A percentile compares a stretch with the other conserved stretches of the same genome.
phyloP scores from a whole-genome alignment of 2,329 filamentous ascomycete genomes.

The Lithohypha guttulata region DNA sequence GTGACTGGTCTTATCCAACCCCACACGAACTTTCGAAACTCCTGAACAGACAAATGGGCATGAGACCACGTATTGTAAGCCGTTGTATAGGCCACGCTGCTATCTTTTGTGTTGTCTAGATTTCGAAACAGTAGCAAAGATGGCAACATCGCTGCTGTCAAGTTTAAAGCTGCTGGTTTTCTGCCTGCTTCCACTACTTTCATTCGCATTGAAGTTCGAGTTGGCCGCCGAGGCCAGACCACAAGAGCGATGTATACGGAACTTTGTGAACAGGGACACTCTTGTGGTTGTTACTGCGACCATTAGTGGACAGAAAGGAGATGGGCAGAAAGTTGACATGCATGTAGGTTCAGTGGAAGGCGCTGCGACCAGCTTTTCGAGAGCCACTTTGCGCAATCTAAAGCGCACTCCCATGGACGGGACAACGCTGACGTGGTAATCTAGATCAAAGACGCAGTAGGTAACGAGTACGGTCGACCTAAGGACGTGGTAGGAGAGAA shows the following conservation, averaged over 20 bases:
- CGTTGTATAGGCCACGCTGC: too few species aligned
- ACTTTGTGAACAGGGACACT: conserved; percentile 86
- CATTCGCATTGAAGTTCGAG: conserved; percentile 81
- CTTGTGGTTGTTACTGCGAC: conserved; percentile 91
- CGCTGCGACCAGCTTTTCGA: neutral
- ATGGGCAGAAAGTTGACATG: conserved; percentile 90
- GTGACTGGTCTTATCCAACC: conserved; percentile 2
- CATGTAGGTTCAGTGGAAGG: conserved; percentile 51
- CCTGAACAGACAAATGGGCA: conserved; percentile 1
- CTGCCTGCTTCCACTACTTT: conserved; percentile 27
- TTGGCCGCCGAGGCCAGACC: conserved; percentile 53
- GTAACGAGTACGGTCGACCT: conserved; percentile 88
- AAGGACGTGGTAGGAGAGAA: conserved; percentile 87
- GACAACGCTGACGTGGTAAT: conserved; percentile 9
- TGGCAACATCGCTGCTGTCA: conserved; percentile 25
- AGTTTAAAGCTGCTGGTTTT: conserved; percentile 25
- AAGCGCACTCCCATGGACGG: neutral
- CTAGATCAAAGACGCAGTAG: conserved; percentile 87
- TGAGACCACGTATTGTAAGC: conserved; percentile 4
- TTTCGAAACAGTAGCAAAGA: conserved; percentile 14
- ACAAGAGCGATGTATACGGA: conserved; percentile 83
- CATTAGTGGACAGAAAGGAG: conserved; percentile 72
- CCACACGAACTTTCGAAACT: conserved; percentile 6
- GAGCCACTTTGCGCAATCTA: too few species aligned
- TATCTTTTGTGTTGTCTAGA: conserved; percentile 1